Evolutionary conservation across 2,329 filamentous ascomycete species (phyloP), one percentile per base, ranked within the genome.

Genomic region (Coniochaeta prunicola): DNA sequence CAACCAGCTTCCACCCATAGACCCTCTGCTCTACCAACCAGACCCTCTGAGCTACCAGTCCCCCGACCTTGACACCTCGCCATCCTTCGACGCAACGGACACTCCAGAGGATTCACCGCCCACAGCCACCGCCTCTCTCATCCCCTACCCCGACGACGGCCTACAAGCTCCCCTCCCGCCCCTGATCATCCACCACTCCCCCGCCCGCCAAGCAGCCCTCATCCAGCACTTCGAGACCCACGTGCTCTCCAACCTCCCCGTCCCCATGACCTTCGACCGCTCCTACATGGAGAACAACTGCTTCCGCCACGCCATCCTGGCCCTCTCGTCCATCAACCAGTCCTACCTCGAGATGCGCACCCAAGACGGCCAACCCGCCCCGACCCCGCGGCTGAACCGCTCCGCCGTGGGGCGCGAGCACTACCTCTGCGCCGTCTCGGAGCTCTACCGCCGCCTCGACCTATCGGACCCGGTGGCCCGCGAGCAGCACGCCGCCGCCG

Each of bases 251-350:
- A 34, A 33, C 28, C 26, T 55, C 13, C 53, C 53, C n/a, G 53
- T 55, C 9, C 30, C 53, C 53, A 55, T 55, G 53, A 36, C 30
- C 33, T 55, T 55, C 33, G 53, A n/a, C 7, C 30, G 7, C 17
- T 33, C 28, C 30, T 55, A 34, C 53, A 55, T 36, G 53, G 28
- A n/a, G 2, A 55, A 55, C 53, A 21, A 10, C 3, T 55, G 53
- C 53, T 55, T 55, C 53, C 53, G 53, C 30, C 28, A 55, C 53
- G 53, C 53, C 53, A 55, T 55, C 21, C 53, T 55, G 4, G 53
- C 53, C 53, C 33, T 55, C 8, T 33, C 53, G 8, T 34, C 53
- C 30, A n/a, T 55, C 33, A 33, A 33, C 53, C 17, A 55, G n/a
- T 34, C n/a, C 19, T 55, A 33, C 28, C 28, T 33, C 30, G 3